Evolutionary conservation across 139 green algal genomes (phyloP).

Genomic region (Asterochloris erici): DNA sequence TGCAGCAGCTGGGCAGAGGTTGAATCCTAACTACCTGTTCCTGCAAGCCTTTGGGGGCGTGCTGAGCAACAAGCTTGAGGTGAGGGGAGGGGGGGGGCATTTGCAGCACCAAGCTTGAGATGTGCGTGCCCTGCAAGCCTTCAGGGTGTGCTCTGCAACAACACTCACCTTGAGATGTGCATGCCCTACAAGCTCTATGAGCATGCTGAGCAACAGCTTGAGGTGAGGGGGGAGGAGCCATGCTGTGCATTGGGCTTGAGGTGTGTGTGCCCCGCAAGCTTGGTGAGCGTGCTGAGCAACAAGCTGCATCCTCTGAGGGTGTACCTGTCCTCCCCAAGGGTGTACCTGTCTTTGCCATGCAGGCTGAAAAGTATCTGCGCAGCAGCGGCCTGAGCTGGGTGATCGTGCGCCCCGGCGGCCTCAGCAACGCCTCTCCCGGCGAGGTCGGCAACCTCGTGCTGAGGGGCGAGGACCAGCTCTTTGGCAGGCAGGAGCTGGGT

Average conservation of each 20-base stretch:
- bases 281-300: neutral
- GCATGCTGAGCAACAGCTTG: neutral
- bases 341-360: neutral
- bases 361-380: conserved; percentile 54
- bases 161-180: neutral
- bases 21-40: conserved; percentile 67
- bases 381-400: conserved; percentile 31
- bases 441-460: conserved; percentile 48
- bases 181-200: neutral
- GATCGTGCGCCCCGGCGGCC: conserved; percentile 40
- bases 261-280: no score
- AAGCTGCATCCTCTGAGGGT: neutral
- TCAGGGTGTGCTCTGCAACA: neutral
- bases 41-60: conserved; percentile 57
- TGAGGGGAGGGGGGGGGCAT: neutral
- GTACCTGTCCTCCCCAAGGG: neutral
- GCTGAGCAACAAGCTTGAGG: conserved; percentile 43
- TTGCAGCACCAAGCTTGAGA: no score
- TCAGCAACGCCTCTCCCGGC: conserved; percentile 12
- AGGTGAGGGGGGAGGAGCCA: neutral
- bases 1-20: conserved; percentile 34
- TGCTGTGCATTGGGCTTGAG: neutral
- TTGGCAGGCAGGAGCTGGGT: conserved; percentile 26
- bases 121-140: neutral
- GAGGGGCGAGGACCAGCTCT: conserved; percentile 48